Evolutionary conservation across 2,329 filamentous ascomycete genomes (phyloP), one percentile per base, ranked within the genome.

Genomic region (Fusarium coffeatum): DNA sequence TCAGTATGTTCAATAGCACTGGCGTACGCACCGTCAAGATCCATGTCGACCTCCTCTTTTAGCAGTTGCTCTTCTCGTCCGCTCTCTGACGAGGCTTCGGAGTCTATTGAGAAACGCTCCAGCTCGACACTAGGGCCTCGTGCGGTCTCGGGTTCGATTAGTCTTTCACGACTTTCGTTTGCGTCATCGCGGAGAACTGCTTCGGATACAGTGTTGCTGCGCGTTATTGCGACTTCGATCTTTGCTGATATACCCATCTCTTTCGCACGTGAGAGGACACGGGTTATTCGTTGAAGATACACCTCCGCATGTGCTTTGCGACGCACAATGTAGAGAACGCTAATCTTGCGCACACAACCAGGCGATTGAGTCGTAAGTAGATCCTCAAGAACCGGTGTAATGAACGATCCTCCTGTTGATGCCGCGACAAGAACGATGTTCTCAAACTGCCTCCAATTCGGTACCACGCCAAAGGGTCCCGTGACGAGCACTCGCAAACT

Each of bases 361-460:
- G 67, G 63, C 6, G 72, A 61, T n/a, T 66, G 72, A 0, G 73
- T 62, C 2, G 58, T 46, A 6, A 75, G 34, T 8, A 76, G 9
- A 18, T 69, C 68, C 5, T 75, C 71, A 6, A 76, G 64, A 15
- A 75, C 34, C 11, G 74, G 74, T 3, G 74, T 72, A 1, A 48
- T 69, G 16, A 75, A 76, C 0, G 74, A 75, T 11, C 71, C 72
- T 30, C 74, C 74, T 0, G 74, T 76, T 0, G 74, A 76, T 2
- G 71, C 59, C 8, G 71, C 57, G 22, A 76, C 20, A 5, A 76
- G 59, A 11, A 74, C 46, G 4, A 76, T 18, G 8, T 65, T 75
- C 11, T 73, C 74, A n/a, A 61, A 74, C 15, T 76, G 74, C 15
- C 47, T 72, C 74, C 72, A 76, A n/a, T 74, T 69, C 5, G 71